Evolutionary conservation across 2,329 filamentous ascomycete genomes (phyloP).

Genomic region (Fusarium verticillioides): DNA sequence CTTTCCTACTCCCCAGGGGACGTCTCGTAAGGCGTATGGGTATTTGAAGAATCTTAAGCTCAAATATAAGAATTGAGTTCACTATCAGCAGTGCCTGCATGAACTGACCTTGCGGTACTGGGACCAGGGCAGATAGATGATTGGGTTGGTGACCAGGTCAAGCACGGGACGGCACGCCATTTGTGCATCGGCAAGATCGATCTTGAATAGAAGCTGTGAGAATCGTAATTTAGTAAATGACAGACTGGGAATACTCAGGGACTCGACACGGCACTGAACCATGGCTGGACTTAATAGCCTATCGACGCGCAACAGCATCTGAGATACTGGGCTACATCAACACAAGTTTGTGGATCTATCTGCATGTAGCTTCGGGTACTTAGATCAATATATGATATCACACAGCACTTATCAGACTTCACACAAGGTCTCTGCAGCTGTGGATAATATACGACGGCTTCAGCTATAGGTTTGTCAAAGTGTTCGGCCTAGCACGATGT

Average conservation of each 20-base stretch:
- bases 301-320: background rate
- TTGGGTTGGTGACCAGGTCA: slow-evolving; percentile 35
- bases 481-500: background rate
- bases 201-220: background rate
- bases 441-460: background rate
- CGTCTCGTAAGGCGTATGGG: background rate
- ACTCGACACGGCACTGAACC: background rate
- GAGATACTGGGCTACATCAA: background rate
- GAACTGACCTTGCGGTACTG: slow-evolving; percentile 28
- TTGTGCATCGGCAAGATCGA: slow-evolving; percentile 31
- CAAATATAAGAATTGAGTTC: background rate
- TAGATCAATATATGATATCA: background rate
- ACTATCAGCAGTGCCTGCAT: slow-evolving; percentile 36
- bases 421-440: background rate
- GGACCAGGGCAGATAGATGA: slow-evolving; percentile 32
- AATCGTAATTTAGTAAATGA: background rate
- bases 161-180: slow-evolving; percentile 37
- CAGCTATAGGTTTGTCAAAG: background rate
- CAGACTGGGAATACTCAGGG: background rate
- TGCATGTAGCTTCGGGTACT: background rate
- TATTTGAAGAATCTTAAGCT: background rate
- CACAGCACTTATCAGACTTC: background rate
- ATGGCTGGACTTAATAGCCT: slow-evolving; percentile 2
- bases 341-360: background rate
- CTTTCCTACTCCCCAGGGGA: background rate